phyloP scores from a whole-genome alignment of 2,329 filamentous ascomycete genomes.

The Blumeriella jaapii region DNA sequence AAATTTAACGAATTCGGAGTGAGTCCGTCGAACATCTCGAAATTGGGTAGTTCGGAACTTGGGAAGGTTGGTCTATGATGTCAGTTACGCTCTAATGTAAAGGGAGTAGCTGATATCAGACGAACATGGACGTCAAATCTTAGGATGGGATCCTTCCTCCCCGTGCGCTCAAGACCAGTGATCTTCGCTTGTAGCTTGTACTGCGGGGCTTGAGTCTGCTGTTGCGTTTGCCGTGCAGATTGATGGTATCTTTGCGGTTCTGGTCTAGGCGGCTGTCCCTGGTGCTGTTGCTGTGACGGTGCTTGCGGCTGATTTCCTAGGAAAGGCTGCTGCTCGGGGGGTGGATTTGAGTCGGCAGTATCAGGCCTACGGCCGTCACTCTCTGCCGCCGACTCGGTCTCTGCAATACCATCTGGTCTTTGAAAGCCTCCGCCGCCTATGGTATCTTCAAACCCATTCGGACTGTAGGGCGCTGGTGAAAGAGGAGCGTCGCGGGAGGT shows the following conservation, averaged over 20 bases:
- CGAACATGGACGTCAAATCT: slow-evolving; percentile 91
- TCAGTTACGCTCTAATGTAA: slow-evolving; percentile 13
- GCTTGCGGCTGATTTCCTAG: slow-evolving; percentile 13
- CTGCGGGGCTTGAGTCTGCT: slow-evolving; percentile 45
- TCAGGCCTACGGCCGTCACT: slow-evolving; percentile 22
- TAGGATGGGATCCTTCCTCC: slow-evolving; percentile 89
- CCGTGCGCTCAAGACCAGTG: slow-evolving; percentile 81
- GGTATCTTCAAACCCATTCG: slow-evolving; percentile 22
- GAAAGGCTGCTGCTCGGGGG: slow-evolving; percentile 26
- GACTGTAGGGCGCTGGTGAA: slow-evolving; percentile 22
- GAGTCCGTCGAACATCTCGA: slow-evolving; percentile 87
- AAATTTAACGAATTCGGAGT: slow-evolving; percentile 95
- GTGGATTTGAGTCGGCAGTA: slow-evolving; percentile 21
- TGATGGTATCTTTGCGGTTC: slow-evolving; percentile 27
- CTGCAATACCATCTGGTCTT: slow-evolving; percentile 21
- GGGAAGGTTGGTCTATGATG: slow-evolving; percentile 80
- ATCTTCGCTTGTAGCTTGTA: slow-evolving; percentile 92
- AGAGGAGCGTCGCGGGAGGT: slow-evolving; percentile 18
- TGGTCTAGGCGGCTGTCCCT: slow-evolving; percentile 27
- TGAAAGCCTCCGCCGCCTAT: slow-evolving; percentile 17
- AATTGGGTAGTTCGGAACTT: slow-evolving; percentile 97
- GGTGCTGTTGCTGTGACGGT: slow-evolving; percentile 18
- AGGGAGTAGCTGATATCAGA: neutral
- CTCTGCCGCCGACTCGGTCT: slow-evolving; percentile 19
- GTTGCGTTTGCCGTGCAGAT: slow-evolving; percentile 24